phyloP scores from a whole-genome alignment of 257 asterid genomes.

The Nyctanthes arbortristis region DNA sequence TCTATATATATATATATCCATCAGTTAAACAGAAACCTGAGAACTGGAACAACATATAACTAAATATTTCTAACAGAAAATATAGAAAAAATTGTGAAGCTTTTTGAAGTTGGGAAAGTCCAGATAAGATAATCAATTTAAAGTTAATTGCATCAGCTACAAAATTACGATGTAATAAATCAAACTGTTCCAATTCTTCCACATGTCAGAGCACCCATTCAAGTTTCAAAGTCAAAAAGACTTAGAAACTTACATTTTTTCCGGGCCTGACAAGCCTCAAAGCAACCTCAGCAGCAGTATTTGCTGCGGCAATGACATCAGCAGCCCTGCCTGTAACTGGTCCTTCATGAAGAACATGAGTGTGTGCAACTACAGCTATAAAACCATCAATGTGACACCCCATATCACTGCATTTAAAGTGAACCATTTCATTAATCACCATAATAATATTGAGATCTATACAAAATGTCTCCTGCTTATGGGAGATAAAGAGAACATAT shows the following conservation, averaged over 20 bases:
- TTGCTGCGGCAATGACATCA: conserved; percentile 95
- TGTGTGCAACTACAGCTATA: conserved; percentile 89
- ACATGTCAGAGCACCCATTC: background rate
- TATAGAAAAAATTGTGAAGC: no score
- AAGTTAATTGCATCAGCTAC: background rate
- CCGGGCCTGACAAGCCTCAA: conserved; percentile 94
- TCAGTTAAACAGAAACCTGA: background rate
- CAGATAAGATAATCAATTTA: background rate
- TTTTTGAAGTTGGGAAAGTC: no score
- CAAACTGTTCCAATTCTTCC: background rate
- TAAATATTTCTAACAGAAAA: background rate
- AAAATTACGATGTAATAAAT: background rate
- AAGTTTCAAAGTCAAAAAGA: no score
- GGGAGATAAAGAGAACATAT: no score
- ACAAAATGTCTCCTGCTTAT: background rate
- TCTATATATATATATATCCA: no score
- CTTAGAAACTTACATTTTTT: conserved; percentile 61
- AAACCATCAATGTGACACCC: conserved; percentile 99
- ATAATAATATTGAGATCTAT: background rate
- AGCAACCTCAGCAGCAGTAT: conserved; percentile 96
- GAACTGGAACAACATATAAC: background rate
- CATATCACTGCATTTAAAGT: conserved; percentile 68
- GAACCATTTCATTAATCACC: conserved; percentile 3
- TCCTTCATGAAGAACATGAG: conserved; percentile 80
- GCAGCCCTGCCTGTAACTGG: conserved; percentile 90